Conservation (phyloP, 768 basidiomycete genomes). For the Pulveroboletus sp. region DNA sequence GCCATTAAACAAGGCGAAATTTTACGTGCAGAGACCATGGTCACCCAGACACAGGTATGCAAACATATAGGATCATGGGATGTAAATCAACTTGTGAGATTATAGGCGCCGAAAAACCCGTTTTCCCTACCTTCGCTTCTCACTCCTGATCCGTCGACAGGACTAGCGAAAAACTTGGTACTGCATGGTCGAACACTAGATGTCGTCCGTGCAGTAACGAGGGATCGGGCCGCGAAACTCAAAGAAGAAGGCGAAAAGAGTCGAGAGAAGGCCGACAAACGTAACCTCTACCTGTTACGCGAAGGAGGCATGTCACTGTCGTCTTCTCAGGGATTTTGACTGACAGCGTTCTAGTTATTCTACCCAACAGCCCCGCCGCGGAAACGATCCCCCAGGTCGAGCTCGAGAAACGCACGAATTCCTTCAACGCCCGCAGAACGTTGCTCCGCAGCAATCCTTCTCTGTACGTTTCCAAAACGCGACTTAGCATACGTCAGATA, state of each 20-base stretch:
- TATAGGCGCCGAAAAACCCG: conserved; percentile 70
- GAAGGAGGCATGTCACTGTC: conserved; percentile 72
- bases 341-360: conserved; percentile 59
- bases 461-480: conserved; percentile 90
- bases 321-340: neutral
- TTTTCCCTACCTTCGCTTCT: conserved; percentile 86
- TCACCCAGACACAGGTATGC: conserved; percentile 33
- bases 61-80: conserved; percentile 13
- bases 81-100: neutral
- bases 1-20: too few relatives aligned
- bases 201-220: conserved; percentile 83
- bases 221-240: conserved; percentile 82
- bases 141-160: conserved; percentile 89
- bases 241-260: conserved; percentile 84
- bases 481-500: conserved; percentile 89
- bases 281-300: conserved; percentile 91
- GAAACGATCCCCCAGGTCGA: conserved; percentile 66
- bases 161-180: conserved; percentile 76
- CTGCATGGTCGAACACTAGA: conserved; percentile 92
- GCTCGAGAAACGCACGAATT: conserved; percentile 77
- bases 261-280: conserved; percentile 87
- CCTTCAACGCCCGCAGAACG: conserved; percentile 80
- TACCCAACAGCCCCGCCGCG: conserved; percentile 83
- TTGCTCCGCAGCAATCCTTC: conserved; percentile 90
- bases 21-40: conserved; percentile 60